Percentiles rank a stretch among this genome's conserved stretches.
These are phyloP conservation scores for Boletus tylopilopsis DNA, from an alignment of 768 basidiomycete species.

Conservation along the genomic window DNA sequence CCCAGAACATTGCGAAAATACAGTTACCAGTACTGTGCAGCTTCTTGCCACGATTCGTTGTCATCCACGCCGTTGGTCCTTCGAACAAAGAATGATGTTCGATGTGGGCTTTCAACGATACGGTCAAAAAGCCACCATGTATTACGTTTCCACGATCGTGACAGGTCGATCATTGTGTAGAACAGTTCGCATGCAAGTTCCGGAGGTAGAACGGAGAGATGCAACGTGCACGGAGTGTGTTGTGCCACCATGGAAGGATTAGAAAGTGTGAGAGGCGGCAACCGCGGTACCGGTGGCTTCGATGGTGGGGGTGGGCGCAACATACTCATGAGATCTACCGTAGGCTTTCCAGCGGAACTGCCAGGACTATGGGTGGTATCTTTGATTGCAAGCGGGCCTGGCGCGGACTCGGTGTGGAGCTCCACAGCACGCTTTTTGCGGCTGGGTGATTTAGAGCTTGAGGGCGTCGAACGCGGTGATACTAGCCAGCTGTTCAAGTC, in stretches of 20 bases:
- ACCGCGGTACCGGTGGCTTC: slow-evolving; percentile 31
- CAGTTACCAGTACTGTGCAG: slow-evolving; percentile 69
- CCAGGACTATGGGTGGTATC: slow-evolving; percentile 12
- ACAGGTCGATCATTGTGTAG: slow-evolving; percentile 63
- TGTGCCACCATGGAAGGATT: slow-evolving; percentile 61
- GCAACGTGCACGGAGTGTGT: slow-evolving; percentile 74
- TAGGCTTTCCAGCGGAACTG: slow-evolving; percentile 28
- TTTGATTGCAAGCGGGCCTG: slow-evolving; percentile 12
- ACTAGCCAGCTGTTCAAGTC: slow-evolving; percentile 57
- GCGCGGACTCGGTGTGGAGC: background rate
- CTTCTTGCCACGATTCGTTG: slow-evolving; percentile 59
- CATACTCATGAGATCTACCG: slow-evolving; percentile 52
- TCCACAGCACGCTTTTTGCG: slow-evolving; percentile 14
- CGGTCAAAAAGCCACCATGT: slow-evolving; percentile 86
- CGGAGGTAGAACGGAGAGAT: slow-evolving; percentile 63
- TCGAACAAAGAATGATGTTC: slow-evolving; percentile 73
- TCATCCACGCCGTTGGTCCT: slow-evolving; percentile 41
- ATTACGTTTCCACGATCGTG: slow-evolving; percentile 63
- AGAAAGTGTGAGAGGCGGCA: slow-evolving; percentile 60
- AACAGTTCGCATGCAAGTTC: slow-evolving; percentile 75
- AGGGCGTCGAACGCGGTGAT: slow-evolving; percentile 13
- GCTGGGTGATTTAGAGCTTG: slow-evolving; percentile 21
- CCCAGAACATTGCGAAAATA: background rate
- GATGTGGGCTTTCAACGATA: slow-evolving; percentile 79
- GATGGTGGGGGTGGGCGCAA: slow-evolving; percentile 46